These are phyloP conservation scores for Penicillium chermesinum DNA, from an alignment of 495 filamentous ascomycete genomes.

Conservation along the genomic window DNA sequence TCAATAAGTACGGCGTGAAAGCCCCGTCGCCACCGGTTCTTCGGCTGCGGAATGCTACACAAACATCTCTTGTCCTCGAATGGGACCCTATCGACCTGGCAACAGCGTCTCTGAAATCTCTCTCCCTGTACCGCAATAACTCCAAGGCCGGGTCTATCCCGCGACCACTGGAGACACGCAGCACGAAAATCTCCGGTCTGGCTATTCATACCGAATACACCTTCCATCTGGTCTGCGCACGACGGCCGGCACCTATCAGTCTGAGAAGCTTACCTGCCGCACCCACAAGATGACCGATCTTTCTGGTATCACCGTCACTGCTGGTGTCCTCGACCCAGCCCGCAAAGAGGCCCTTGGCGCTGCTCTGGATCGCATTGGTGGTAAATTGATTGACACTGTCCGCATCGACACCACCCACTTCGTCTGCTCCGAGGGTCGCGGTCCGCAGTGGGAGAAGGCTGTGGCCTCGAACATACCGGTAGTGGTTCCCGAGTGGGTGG, in stretches of 20 bases:
- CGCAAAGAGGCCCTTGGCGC: conserved; percentile 66
- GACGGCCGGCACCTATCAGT: conserved; percentile 78
- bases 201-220: conserved; percentile 92
- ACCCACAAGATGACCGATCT: conserved; percentile 99
- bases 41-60: conserved; percentile 89
- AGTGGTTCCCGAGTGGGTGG: conserved; percentile 95
- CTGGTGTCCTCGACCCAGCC: conserved; percentile 74
- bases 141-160: conserved; percentile 95
- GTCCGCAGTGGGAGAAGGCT: conserved; percentile 88
- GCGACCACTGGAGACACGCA: conserved; percentile 72
- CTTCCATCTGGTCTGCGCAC: conserved; percentile 92
- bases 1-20: conserved; percentile 73
- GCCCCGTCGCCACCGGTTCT: conserved; percentile 76
- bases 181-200: conserved; percentile 95
- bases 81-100: conserved; percentile 95
- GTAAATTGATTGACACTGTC: conserved; percentile 83
- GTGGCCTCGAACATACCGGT: conserved; percentile 98
- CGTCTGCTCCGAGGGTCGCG: conserved; percentile 92
- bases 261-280: conserved; percentile 75
- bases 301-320: conserved; percentile 90
- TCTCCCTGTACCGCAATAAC: conserved; percentile 91
- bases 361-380: conserved; percentile 83
- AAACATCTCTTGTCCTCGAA: conserved; percentile 94
- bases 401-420: conserved; percentile 98
- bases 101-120: conserved; percentile 79